These are phyloP conservation scores for Aspergillus costaricaensis DNA, from an alignment of 2,329 filamentous ascomycete genomes.

Conservation along the genomic window DNA sequence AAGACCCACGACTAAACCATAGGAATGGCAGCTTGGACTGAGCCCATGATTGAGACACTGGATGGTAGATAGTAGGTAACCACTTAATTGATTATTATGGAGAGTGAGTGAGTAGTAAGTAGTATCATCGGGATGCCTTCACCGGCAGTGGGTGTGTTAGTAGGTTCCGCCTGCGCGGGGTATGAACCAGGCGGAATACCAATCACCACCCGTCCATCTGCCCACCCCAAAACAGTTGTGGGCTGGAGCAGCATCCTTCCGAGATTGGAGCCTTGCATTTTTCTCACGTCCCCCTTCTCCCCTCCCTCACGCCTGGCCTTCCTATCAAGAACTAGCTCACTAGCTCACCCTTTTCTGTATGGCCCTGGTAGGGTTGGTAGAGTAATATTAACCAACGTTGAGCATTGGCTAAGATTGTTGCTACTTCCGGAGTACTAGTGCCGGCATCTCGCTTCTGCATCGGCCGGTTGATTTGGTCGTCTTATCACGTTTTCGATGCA, in stretches of 20 bases:
- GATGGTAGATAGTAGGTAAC: neutral
- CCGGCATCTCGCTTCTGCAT: neutral
- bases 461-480: neutral
- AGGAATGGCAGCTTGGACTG: neutral
- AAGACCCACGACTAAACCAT: neutral
- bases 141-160: slow-evolving; percentile 25
- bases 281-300: slow-evolving; percentile 22
- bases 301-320: slow-evolving; percentile 22
- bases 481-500: neutral
- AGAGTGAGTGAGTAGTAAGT: too few relatives aligned
- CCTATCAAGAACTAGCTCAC: slow-evolving; percentile 15
- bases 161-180: slow-evolving; percentile 34
- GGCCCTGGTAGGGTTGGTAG: neutral
- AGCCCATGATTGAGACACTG: neutral
- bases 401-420: neutral
- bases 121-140: slow-evolving; percentile 16
- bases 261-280: slow-evolving; percentile 33
- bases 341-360: slow-evolving; percentile 13
- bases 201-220: slow-evolving; percentile 26
- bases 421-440: neutral
- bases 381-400: neutral
- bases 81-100: too few relatives aligned
- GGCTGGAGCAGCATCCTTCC: slow-evolving; percentile 24
- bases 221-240: slow-evolving; percentile 12
- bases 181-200: slow-evolving; percentile 24